Evolutionary conservation across 495 filamentous ascomycete species (phyloP), one percentile per base, ranked within the genome.

Genomic region (Penicillium crystallinum): DNA sequence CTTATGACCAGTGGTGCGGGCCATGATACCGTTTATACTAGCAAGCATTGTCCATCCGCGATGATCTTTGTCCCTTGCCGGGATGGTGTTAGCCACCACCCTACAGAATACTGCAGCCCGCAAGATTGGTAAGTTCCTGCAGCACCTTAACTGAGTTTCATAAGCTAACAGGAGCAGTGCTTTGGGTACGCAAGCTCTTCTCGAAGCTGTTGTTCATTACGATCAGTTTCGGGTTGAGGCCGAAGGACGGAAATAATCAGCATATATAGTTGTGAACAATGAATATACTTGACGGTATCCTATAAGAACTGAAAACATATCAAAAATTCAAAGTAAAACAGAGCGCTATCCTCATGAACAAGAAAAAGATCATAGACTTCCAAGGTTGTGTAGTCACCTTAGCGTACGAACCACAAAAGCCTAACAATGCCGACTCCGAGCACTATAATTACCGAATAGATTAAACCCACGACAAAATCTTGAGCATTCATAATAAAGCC

Each of bases 11-110:
- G 73, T 52, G 75, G 76, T 7, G 78, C 78, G 19, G 77, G 75
- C 3, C 86, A 90, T 63, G 87, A 89, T 48, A 77, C 64, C 38
- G 81, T 81, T 4, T 78, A 79, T 62, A 77, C 81, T 21, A 81
- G 72, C 47, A 71, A 73, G 54, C 67, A 71, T 37, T 78, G 73
- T 52, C 81, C 81, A 9, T 77, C 81, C 15, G 76, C 75, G 19
- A 84, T 86, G 82, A 82, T 84, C 21, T 85, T 86, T 56, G 80
- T 84, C 17, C 81, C 81, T 19, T 81, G 77, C 49, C 66, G 71
- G 41, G 78, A 84, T 56, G 83, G 83, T 5, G 69, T 85, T 35
- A 82, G 78, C 46, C 82, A 85, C 61, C 80, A 85, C 71, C 82
- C 83, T 17, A 63, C 61, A 5, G 82, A 85, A 63, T 82, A 78